Base-by-base conservation (phyloP, 106 monocot species). In the Platanthera guangdongensis region DNA sequence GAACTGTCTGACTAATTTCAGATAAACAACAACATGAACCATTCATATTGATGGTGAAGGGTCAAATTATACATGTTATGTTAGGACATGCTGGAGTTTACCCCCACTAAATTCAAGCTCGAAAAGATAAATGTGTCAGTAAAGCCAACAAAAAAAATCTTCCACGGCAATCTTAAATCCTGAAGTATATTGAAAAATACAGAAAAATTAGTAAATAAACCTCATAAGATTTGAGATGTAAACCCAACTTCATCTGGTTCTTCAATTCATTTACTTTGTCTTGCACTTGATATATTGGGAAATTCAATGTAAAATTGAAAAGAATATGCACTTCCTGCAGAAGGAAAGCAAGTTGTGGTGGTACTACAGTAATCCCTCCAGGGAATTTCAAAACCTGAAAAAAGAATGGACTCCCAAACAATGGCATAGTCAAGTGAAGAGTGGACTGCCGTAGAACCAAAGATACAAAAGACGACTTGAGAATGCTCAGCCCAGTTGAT, bases 291-390 rank as follows among this genome's bases (percentile, higher is more conserved):
- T 82, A 75, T 46, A 93, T 93, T 50, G 96, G 82, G 19, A 91
- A 91, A 83, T 93, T 97, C 75, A 97, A 77, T 16, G 84, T 88
- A 77, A 99, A 99, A 81, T 94, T 99, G 64, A 99, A 99, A 69
- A 86, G 83, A 21, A 79, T 77, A 50, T 90, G 72, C 25, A 75
- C 80, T 68, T 91, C 88, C 89, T 94, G 93, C 76, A 94, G 81
- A 83, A 82, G 89, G 79, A 94, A 99, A 73, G 75, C 97, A 80
- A 18, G 84, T 85, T 94, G 97, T 74, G 76, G 83, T 57, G 97
- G 94, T 64, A 82, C 86, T 48, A 99, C 81, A 32, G 97, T 92
- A 82, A 99, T 94, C 77, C 94, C 97, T 72, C 91, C 91, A 18
- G 91, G 91, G 55, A 94, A 99, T 82, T 85, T 86, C 60, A 86